phyloP scores from a whole-genome alignment of 176 grass and related monocot species.

The Otatea glauca region DNA sequence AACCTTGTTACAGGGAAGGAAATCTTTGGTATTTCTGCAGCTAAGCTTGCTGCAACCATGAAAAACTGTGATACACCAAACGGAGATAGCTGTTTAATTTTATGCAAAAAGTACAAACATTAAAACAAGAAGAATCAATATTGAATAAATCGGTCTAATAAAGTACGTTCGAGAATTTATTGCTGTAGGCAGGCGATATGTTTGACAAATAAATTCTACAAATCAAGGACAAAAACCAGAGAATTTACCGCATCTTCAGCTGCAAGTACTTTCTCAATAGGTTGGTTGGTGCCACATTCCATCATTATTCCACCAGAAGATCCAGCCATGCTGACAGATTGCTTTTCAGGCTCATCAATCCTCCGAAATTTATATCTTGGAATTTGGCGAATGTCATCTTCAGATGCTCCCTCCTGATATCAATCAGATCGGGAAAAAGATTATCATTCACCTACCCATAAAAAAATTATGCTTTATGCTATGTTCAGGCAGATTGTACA shows the following conservation, averaged over 20 bases:
- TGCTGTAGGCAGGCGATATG: neutral
- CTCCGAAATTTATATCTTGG: constrained; percentile 64
- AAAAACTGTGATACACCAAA: neutral
- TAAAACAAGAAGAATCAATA: neutral
- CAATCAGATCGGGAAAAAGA: neutral
- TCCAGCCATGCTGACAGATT: neutral
- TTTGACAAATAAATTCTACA: neutral
- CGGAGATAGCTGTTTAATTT: neutral
- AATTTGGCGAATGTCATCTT: constrained; percentile 69
- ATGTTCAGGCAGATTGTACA: neutral
- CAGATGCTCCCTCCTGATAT: constrained; percentile 72
- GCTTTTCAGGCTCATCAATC: constrained; percentile 37
- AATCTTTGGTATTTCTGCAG: neutral
- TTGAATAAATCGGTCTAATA: neutral
- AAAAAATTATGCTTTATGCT: neutral
- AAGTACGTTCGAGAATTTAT: neutral
- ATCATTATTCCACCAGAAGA: constrained; percentile 66
- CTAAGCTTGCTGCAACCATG: neutral
- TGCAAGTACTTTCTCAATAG: constrained; percentile 62
- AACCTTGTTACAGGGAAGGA: neutral
- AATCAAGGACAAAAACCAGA: neutral
- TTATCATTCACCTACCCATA: neutral
- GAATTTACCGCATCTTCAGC: constrained; percentile 79
- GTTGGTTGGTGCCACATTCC: constrained; percentile 62
- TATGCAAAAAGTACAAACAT: neutral